Evolutionary conservation across 345 rosid genomes (phyloP), one percentile per base, ranked within the genome.

Genomic region (Hypericum perforatum): DNA sequence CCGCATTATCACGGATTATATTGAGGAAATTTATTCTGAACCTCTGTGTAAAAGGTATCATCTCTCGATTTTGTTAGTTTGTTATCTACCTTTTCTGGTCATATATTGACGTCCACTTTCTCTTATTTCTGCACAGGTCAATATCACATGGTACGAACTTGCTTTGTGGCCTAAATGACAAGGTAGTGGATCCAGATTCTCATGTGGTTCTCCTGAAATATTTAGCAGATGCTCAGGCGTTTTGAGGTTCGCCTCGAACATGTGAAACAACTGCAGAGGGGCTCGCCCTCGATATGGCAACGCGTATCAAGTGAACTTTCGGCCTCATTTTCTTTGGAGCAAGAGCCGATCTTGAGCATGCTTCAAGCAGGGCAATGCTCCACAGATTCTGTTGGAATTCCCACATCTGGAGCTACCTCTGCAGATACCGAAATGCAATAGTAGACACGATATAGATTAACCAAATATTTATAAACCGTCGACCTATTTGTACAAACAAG

Each of bases 21-120:
- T 61, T 76, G 61, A 71, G 62, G 60, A 56, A 59, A 36, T 70
- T 78, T 56, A 39, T 81, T 43, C 53, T 72, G n/a, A 62, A 61
- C 16, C 82, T 87, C 54, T 84, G 92, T 61, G 66, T 59, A 70
- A 71, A 74, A 56, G 87, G 96, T 85, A 64, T 57, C 42, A 48
- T 7, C 38, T 39, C 37, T 45, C 6, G 14, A 16, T 37, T 16
- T 22, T 12, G 9, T 40, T 6, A 49, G 37, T 16, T 52, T 38
- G 6, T 9, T 14, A 2, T 7, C 13, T 37, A 6, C 36, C 40
- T 10, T 37, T 62, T 62, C 47, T 39, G 55, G 37, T 12, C 36
- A 37, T 16, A 9, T 36, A 11, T 29, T 48, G 8, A 36, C 41
- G 38, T 39, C 45, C 8, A 40, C 41, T 46, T 8, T 46, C 37